Evolutionary conservation across 257 asterid genomes (phyloP).

Genomic region (Petrea volubilis): DNA sequence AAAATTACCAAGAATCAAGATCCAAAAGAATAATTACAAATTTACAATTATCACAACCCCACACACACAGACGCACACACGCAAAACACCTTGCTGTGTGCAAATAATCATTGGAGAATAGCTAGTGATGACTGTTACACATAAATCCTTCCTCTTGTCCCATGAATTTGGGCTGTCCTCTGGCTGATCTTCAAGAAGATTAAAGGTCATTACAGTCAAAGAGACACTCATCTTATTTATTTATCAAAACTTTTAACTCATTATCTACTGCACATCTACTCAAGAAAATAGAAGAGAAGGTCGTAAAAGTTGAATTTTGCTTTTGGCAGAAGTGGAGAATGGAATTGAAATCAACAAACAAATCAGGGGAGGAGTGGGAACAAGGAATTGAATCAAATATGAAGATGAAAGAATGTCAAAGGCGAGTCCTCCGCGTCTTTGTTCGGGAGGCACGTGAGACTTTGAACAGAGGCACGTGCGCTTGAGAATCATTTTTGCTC

Average conservation of each 20-base stretch:
- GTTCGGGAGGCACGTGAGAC: conserved; percentile 36
- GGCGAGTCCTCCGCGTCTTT: conserved; percentile 3
- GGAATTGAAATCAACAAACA: background rate
- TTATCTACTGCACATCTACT: conserved; percentile 9
- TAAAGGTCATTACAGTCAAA: conserved; percentile 83
- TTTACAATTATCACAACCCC: too few relatives aligned
- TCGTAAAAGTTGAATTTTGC: conserved; percentile 6
- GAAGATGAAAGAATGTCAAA: background rate
- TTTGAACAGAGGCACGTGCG: conserved; percentile 27
- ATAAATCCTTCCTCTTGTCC: conserved; percentile 93
- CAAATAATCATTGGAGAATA: conserved; percentile 91
- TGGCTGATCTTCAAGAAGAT: conserved; percentile 91
- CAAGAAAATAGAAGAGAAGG: background rate
- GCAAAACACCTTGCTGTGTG: conserved; percentile 80
- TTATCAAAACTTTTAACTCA: conserved; percentile 18
- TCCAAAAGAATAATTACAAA: conserved; percentile 6
- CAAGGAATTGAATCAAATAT: conserved; percentile 16
- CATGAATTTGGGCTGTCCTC: conserved; percentile 86
- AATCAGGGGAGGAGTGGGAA: conserved; percentile 10
- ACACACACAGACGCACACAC: conserved; percentile 1
- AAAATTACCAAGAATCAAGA: conserved; percentile 25
- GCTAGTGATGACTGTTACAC: conserved; percentile 82
- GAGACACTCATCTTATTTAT: conserved; percentile 77
- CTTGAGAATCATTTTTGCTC: background rate
- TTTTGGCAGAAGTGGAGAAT: background rate